phyloP scores from a whole-genome alignment of 768 basidiomycete genomes.

The Goffeauzyma gilvescens region DNA sequence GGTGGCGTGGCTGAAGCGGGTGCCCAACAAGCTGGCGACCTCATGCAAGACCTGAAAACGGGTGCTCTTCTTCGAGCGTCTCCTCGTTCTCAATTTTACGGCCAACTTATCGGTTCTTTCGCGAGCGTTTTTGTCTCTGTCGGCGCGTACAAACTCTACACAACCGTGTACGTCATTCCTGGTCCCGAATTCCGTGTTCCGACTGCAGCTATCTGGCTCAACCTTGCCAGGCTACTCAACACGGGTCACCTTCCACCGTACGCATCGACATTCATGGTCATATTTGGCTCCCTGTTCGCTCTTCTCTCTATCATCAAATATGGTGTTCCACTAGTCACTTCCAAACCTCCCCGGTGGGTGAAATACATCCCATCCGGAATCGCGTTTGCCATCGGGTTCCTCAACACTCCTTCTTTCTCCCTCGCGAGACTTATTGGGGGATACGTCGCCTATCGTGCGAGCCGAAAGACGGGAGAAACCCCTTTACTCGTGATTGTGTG shows the following conservation, averaged over 20 bases:
- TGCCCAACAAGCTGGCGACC: constrained; percentile 51
- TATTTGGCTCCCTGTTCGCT: constrained; percentile 55
- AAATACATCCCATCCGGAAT: constrained; percentile 79
- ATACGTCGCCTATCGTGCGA: constrained; percentile 47
- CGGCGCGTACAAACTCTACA: constrained; percentile 71
- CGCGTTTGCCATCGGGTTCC: constrained; percentile 84
- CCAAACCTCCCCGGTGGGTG: constrained; percentile 10
- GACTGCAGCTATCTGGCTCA: constrained; percentile 71
- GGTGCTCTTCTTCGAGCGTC: constrained; percentile 82
- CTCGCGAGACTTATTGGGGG: constrained; percentile 81
- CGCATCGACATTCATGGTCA: constrained; percentile 56
- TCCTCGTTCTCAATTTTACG: constrained; percentile 82
- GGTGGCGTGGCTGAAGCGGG: constrained; percentile 63
- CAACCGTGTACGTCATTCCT: constrained; percentile 67
- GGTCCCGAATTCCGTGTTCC: constrained; percentile 92
- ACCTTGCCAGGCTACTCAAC: constrained; percentile 32
- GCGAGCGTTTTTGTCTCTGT: constrained; percentile 76
- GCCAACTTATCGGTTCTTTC: constrained; percentile 69
- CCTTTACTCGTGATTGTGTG: constrained; percentile 47
- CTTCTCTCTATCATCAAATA: constrained; percentile 47
- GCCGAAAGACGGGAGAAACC: constrained; percentile 21
- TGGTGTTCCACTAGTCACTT: constrained; percentile 1
- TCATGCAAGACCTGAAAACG: constrained; percentile 98
- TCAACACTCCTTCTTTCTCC: constrained; percentile 89
- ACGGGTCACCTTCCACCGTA: constrained; percentile 66